Conservation (phyloP, 75 land plant genomes). For the Gnetum montanum region DNA sequence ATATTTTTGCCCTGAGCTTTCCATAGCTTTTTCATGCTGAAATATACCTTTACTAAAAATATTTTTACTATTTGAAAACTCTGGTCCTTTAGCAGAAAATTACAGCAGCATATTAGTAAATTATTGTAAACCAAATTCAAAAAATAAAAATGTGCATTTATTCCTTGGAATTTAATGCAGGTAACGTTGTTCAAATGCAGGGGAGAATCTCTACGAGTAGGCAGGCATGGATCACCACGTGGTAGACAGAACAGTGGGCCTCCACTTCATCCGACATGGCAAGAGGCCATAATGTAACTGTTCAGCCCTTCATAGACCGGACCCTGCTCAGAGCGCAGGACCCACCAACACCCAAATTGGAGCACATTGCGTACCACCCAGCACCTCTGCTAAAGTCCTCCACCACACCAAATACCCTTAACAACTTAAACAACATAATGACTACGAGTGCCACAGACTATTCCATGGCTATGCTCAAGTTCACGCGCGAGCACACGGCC, state of each 20-base stretch:
- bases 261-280: neutral
- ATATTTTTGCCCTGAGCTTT: too few species aligned
- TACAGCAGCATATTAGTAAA: too few species aligned
- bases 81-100: too few species aligned
- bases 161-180: too few species aligned
- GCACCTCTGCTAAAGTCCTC: neutral
- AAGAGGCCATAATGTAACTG: neutral
- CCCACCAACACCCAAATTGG: neutral
- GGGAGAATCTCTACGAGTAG: neutral
- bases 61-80: too few species aligned
- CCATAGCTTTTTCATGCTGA: too few species aligned
- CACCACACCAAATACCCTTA: neutral
- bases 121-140: neutral
- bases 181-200: neutral
- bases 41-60: too few species aligned
- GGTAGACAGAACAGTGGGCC: neutral
- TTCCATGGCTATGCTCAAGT: conserved; percentile 25
- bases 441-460: neutral
- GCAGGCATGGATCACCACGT: neutral
- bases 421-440: neutral
- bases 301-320: neutral
- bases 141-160: too few species aligned
- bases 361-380: neutral
- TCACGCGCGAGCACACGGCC: conserved; percentile 29
- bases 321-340: neutral